A percentile compares a stretch with the other conserved stretches of the same genome.
phyloP scores from a whole-genome alignment of 2,329 filamentous ascomycete species.

The Thielaviopsis euricoi region DNA sequence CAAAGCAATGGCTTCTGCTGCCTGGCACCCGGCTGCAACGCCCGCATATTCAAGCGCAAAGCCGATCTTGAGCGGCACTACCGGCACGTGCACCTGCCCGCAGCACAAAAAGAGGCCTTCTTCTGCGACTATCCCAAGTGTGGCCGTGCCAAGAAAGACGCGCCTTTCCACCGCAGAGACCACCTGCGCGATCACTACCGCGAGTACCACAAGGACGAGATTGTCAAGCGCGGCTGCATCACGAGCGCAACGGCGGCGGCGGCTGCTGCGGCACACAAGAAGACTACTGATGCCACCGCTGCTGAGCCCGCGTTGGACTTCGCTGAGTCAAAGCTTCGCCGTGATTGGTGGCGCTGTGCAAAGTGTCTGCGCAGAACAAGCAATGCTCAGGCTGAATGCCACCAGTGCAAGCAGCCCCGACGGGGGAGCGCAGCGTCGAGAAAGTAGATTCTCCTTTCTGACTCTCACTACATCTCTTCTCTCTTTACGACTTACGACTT shows the following conservation, averaged over 20 bases:
- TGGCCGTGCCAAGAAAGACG: constrained; percentile 21
- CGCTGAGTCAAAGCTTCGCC: constrained; percentile 25
- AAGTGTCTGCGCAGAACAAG: constrained; percentile 33
- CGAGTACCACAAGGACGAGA: constrained; percentile 37
- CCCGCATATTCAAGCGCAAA: constrained; percentile 31
- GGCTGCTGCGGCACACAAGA: constrained; percentile 3
- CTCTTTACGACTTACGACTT: constrained; percentile 1
- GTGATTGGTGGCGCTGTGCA: constrained; percentile 37
- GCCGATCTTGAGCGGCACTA: constrained; percentile 40
- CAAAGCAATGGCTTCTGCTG: constrained; percentile 17
- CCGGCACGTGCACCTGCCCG: constrained; percentile 29
- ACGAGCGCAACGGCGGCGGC: not conserved
- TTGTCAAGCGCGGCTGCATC: constrained; percentile 27
- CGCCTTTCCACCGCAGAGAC: constrained; percentile 36
- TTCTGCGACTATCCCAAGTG: constrained; percentile 37
- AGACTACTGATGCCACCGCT: constrained; percentile 1
- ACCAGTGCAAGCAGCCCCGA: constrained; percentile 32
- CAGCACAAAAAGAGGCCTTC: constrained; percentile 25
- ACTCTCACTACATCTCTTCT: not conserved
- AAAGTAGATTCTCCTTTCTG: not conserved
- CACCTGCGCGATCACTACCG: constrained; percentile 41
- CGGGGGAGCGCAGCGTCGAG: constrained; percentile 24
- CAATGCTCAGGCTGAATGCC: constrained; percentile 28
- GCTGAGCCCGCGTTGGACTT: constrained; percentile 17
- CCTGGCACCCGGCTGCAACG: constrained; percentile 24